A percentile compares a stretch with the other conserved stretches of the same genome.
phyloP scores from a whole-genome alignment of 176 grass and related monocot species.

The Avena insularis region DNA sequence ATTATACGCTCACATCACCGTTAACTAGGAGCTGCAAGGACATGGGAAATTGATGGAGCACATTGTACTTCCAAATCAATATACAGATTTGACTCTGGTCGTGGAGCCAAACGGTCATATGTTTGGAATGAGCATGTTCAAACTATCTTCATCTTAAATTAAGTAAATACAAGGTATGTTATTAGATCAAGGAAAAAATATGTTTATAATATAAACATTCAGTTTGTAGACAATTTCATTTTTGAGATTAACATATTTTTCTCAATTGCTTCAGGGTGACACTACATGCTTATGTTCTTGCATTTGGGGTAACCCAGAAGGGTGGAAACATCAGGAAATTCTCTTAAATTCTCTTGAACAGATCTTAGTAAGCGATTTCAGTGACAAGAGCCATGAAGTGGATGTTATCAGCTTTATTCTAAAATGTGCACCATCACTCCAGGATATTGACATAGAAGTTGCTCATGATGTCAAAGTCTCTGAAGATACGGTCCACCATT shows the following conservation, averaged over 20 bases:
- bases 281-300: not conserved
- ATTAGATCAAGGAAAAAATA: not conserved
- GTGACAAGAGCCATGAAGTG: not conserved
- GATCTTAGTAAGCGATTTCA: not conserved
- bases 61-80: not conserved
- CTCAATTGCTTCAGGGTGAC: not conserved
- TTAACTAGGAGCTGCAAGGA: not conserved
- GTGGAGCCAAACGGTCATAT: not conserved
- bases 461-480: not conserved
- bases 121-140: conserved; percentile 8
- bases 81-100: not conserved
- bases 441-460: not conserved
- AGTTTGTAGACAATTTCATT: not conserved
- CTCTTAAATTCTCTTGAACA: not conserved
- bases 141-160: not conserved
- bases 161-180: not conserved
- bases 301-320: not conserved
- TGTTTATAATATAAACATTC: not conserved
- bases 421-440: not conserved
- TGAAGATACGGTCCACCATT: not conserved
- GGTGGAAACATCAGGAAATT: not conserved
- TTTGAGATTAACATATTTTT: not conserved
- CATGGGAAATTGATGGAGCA: not conserved
- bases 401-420: not conserved
- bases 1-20: not conserved